Percentiles rank a stretch among this genome's conserved stretches.
phyloP scores from a whole-genome alignment of 225 moss, liverwort and hornwort species.

The Asterella californica region DNA sequence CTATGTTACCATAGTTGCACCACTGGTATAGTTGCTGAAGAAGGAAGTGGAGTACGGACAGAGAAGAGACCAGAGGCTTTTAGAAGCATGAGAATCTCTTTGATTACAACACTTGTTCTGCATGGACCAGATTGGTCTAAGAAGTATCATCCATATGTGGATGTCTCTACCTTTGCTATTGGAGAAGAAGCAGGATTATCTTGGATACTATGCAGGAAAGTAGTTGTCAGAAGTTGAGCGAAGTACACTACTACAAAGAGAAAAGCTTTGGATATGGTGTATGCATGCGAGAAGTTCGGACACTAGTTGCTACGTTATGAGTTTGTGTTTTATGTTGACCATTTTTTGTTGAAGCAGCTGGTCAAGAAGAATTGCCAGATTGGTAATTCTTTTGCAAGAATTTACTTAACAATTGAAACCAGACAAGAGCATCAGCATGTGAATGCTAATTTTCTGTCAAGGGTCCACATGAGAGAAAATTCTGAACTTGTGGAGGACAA shows the following conservation, averaged over 20 bases:
- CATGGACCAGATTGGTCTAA: too few species aligned
- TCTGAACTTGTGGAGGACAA: background rate
- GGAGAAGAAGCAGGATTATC: too few species aligned
- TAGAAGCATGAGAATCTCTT: too few species aligned
- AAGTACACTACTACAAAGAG: background rate
- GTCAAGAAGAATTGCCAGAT: background rate
- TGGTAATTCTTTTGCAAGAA: background rate
- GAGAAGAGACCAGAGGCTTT: too few species aligned
- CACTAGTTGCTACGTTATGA: background rate
- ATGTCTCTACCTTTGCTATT: too few species aligned
- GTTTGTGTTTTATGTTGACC: background rate
- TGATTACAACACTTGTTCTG: too few species aligned
- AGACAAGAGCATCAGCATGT: background rate
- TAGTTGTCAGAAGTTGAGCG: too few species aligned
- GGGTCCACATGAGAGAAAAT: background rate
- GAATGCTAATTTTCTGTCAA: background rate
- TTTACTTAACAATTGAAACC: background rate
- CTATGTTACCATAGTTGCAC: too few species aligned
- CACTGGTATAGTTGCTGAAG: too few species aligned
- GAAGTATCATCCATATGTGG: too few species aligned
- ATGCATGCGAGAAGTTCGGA: background rate
- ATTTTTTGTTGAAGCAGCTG: background rate
- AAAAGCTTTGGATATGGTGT: background rate
- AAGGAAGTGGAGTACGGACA: too few species aligned
- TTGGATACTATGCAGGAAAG: too few species aligned